These are phyloP conservation scores for Phaeosphaeriaceae sp. DNA, from an alignment of 2,329 filamentous ascomycete species.

Conservation along the genomic window DNA sequence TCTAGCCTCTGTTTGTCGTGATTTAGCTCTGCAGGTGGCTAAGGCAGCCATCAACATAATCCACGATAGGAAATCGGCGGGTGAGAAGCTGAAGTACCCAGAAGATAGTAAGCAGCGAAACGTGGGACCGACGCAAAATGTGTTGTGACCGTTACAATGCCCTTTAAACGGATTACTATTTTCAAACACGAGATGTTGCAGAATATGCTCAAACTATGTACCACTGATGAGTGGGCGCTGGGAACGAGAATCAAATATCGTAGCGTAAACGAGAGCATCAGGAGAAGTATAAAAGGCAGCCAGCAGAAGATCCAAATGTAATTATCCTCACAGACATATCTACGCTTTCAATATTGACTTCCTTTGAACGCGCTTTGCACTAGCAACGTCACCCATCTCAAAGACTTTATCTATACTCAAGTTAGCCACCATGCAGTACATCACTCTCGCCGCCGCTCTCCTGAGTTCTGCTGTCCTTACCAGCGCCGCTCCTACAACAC, in stretches of 20 bases:
- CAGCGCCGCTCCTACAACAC: constrained; percentile 9
- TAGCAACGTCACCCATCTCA: neutral
- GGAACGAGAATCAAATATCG: neutral
- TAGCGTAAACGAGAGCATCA: too few species aligned
- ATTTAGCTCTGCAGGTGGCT: too few species aligned
- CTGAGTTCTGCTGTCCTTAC: constrained; percentile 16
- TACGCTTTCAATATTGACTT: neutral
- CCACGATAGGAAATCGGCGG: too few species aligned
- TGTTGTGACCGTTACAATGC: neutral
- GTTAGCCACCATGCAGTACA: constrained; percentile 25
- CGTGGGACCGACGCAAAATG: neutral
- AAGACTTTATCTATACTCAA: neutral
- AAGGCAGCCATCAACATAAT: too few species aligned
- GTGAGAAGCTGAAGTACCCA: too few species aligned
- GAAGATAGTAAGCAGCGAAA: neutral
- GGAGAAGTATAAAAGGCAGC: too few species aligned
- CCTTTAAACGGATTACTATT: neutral
- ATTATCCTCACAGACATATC: neutral
- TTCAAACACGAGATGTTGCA: neutral
- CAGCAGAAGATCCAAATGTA: neutral
- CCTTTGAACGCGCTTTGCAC: neutral
- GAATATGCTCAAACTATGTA: neutral
- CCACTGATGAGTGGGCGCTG: neutral
- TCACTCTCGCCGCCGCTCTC: constrained; percentile 20
- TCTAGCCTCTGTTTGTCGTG: too few species aligned